A percentile compares a stretch with the other conserved stretches of the same genome.
Evolutionary conservation across 306 rosid genomes (phyloP).

Genomic region (Lathyrus tuberosus): DNA sequence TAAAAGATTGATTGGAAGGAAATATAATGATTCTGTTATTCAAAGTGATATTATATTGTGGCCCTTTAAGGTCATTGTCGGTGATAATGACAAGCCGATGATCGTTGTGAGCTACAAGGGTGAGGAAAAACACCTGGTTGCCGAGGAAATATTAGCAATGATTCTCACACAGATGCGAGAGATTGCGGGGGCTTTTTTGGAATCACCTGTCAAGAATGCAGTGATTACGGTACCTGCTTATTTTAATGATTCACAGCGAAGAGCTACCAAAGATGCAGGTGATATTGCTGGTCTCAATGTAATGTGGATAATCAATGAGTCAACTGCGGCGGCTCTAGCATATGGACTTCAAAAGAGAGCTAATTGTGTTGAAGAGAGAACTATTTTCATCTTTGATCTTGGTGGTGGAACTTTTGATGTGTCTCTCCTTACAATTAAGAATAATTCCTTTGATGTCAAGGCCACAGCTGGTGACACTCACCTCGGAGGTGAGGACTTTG

Average conservation of each 20-base stretch:
- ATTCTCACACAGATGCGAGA: constrained; percentile 56
- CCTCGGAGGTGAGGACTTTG: too few relatives aligned
- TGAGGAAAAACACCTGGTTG: not conserved
- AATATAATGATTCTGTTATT: not conserved
- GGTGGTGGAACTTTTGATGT: too few relatives aligned
- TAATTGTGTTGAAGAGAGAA: too few relatives aligned
- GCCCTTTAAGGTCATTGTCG: not conserved
- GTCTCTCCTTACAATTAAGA: too few relatives aligned
- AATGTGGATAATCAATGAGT: too few relatives aligned
- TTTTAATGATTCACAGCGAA: not conserved
- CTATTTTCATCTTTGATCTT: too few relatives aligned
- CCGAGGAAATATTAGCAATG: constrained; percentile 51
- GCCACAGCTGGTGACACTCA: too few relatives aligned
- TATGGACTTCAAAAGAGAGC: too few relatives aligned
- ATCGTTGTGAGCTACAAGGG: not conserved
- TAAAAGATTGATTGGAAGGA: not conserved
- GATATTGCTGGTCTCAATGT: too few relatives aligned
- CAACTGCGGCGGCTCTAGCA: too few relatives aligned
- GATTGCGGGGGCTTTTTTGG: constrained; percentile 45
- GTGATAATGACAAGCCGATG: not conserved
- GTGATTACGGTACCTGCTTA: not conserved
- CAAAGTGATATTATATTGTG: not conserved
- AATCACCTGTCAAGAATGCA: constrained; percentile 3
- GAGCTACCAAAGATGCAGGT: too few relatives aligned
- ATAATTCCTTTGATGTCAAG: too few relatives aligned